Base-by-base conservation (phyloP, 768 basidiomycete genomes). In the Xerocomus potaroensis region DNA sequence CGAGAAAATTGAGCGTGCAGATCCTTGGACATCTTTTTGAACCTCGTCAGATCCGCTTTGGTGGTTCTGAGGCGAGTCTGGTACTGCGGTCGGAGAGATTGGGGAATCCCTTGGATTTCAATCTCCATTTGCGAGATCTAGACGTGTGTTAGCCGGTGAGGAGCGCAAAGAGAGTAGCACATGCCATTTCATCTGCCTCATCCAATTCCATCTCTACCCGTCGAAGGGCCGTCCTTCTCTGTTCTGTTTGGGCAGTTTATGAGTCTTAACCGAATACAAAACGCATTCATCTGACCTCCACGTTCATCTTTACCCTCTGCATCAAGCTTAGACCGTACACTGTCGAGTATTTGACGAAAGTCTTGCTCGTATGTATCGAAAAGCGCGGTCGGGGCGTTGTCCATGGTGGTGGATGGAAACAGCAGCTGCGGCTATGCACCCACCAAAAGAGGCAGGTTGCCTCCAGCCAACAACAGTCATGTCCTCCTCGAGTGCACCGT, bases 91-190 rank as follows among this genome's bases (percentile, higher is more conserved):
- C 87, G 80, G 57, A 93, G 75, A 18, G 87, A 86, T 60, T 89
- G 84, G 1, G 93, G 92, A 62, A 97, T 92, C 10, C 91, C 88
- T 58, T 93, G 92, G 7, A 95, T 84, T 71, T 99, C 96, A 48
- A 99, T 87, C 71, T 97, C 95, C 95, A 99, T 96, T 79, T 99
- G 96, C 38, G 92, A 92, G 55, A 97, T 79, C 95, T 98, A 55
- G 4, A 41, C 16, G 41, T 27, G 26, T 36, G 50, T 52, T 19
- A 43, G 33, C 33, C 11, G 40, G 43, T 19, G 32, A 42, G 49
- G 31, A 27, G 19, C 10, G 32, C 14, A 23, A 27, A 12, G 24
- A 47, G 19, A 11, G 26, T 14, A 15, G 29, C 8, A 60, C 80
- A 39, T 59, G 87, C 94, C 80, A 97, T 92, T 74, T 98, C 96